Base-by-base conservation (phyloP, 2,329 filamentous ascomycete genomes). In the Diaporthe eres region DNA sequence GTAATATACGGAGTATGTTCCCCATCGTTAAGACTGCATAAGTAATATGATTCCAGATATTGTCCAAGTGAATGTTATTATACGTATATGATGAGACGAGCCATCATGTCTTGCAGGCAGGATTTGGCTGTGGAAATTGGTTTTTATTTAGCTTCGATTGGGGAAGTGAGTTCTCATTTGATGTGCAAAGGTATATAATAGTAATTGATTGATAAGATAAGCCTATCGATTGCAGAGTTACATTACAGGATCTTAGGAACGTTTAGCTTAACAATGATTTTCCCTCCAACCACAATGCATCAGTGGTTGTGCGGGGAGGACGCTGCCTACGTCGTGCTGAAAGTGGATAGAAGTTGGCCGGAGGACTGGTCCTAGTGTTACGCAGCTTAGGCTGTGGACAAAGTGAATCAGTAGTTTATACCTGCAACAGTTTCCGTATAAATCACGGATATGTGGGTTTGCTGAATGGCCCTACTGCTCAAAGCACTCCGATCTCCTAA, bases 191-290 rank as follows among this genome's bases (percentile, higher is more conserved):
- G 15, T 28, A 55, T 42, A 34, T 53, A 7, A 12, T 12, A 51
- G 47, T 68, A 53, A 37, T 51, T 39, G 44, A 68, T 3, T 68
- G 47, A 39, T 39, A 68, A 67, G 63, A 68, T n/a, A 53, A 8
- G 15, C 9, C 17, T 55, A 55, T 70, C 49, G 65, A 55, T 70
- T 55, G 31, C 22, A 42, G 65, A n/a, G 65, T 70, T 55, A 39
- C 49, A 70, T 70, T 39, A 10, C 28, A 39, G 31, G 6, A 28
- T 1, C 28, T 34, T 68, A 6, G 19, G 28, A 8, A 9, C 28
- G 19, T 67, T 15, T 37, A 58, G 55, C 34, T 25, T 25, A 39
- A 39, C 13, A 5, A 39, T 25, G 22, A 10, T 37, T 42, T 60
- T 10, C 22, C 4, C 22, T n/a, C 13, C 55, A 37, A 10, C 13